Evolutionary conservation across 371 early-diverging fungal genomes (phyloP).

Genomic region (Mortierella sp.): DNA sequence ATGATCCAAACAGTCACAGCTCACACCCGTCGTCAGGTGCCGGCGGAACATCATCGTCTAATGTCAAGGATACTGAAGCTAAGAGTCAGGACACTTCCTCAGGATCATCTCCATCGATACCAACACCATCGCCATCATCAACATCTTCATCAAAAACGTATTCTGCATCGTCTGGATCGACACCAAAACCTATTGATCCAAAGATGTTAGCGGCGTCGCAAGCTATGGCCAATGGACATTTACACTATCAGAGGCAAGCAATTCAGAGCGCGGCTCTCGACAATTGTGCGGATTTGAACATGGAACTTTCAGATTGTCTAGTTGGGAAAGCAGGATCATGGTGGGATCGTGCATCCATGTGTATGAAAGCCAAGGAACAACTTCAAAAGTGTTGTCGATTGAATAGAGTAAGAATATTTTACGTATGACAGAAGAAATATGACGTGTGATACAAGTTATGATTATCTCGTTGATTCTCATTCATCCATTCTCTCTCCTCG

Average conservation of each 20-base stretch:
- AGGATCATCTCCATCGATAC: background rate
- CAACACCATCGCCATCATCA: slow-evolving; percentile 1
- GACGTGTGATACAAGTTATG: background rate
- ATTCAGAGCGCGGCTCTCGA: slow-evolving; percentile 65
- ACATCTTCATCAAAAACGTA: background rate
- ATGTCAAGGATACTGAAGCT: background rate
- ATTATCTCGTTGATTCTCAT: background rate
- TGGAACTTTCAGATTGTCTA: slow-evolving; percentile 64
- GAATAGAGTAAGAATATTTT: slow-evolving; percentile 27
- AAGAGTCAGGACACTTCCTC: background rate
- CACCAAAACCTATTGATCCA: slow-evolving; percentile 8
- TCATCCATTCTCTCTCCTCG: background rate
- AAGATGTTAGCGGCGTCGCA: slow-evolving; percentile 19
- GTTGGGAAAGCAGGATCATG: slow-evolving; percentile 65
- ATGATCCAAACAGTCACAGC: slow-evolving; percentile 17
- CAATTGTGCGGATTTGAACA: slow-evolving; percentile 70
- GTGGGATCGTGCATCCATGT: slow-evolving; percentile 76
- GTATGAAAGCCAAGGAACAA: slow-evolving; percentile 68
- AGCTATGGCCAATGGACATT: slow-evolving; percentile 20
- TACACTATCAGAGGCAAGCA: slow-evolving; percentile 61
- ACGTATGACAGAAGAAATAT: background rate
- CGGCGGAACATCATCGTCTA: background rate
- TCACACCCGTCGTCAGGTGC: slow-evolving; percentile 2
- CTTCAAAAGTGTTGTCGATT: slow-evolving; percentile 66
- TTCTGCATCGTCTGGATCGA: background rate